A percentile compares a stretch with the other conserved stretches of the same genome.
Evolutionary conservation across 2,329 filamentous ascomycete genomes (phyloP).

Genomic region (Tolypocladium nubicola): DNA sequence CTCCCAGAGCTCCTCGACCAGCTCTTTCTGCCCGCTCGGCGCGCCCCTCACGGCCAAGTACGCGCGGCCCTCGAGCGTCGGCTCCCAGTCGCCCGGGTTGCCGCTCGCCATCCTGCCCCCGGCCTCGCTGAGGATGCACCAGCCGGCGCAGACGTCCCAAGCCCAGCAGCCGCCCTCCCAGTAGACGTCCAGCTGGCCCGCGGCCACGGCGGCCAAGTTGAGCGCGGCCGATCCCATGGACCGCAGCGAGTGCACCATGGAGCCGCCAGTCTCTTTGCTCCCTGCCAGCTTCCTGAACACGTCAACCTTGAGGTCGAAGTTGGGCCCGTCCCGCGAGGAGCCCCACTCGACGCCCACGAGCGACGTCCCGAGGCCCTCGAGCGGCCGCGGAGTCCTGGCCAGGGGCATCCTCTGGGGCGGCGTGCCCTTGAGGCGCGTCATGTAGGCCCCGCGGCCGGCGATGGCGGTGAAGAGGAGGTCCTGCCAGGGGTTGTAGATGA

Average conservation of each 20-base stretch:
- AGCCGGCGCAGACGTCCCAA: constrained; percentile 77
- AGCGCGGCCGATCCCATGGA: constrained; percentile 63
- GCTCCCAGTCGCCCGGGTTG: constrained; percentile 64
- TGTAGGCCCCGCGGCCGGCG: constrained; percentile 54
- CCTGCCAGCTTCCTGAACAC: constrained; percentile 53
- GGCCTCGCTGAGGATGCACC: constrained; percentile 65
- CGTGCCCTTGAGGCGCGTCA: constrained; percentile 34
- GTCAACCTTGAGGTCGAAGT: constrained; percentile 58
- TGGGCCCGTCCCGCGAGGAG: constrained; percentile 53
- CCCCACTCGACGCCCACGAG: constrained; percentile 70
- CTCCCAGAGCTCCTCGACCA: constrained; percentile 55
- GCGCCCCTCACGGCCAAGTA: constrained; percentile 55
- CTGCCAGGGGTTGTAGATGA: constrained; percentile 73
- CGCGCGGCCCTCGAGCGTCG: constrained; percentile 44
- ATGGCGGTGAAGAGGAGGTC: constrained; percentile 59
- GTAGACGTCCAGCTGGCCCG: constrained; percentile 61
- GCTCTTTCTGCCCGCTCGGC: constrained; percentile 46
- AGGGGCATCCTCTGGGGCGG: constrained; percentile 28
- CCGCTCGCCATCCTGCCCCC: constrained; percentile 63
- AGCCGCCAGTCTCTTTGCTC: constrained; percentile 50
- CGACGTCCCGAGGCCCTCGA: constrained; percentile 49
- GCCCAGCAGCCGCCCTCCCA: constrained; percentile 82
- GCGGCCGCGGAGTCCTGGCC: constrained; percentile 37
- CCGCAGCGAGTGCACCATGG: constrained; percentile 69
- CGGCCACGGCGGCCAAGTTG: constrained; percentile 63